Evolutionary conservation across 352 stramenopile genomes (phyloP).

Genomic region (Phytophthora idaei): DNA sequence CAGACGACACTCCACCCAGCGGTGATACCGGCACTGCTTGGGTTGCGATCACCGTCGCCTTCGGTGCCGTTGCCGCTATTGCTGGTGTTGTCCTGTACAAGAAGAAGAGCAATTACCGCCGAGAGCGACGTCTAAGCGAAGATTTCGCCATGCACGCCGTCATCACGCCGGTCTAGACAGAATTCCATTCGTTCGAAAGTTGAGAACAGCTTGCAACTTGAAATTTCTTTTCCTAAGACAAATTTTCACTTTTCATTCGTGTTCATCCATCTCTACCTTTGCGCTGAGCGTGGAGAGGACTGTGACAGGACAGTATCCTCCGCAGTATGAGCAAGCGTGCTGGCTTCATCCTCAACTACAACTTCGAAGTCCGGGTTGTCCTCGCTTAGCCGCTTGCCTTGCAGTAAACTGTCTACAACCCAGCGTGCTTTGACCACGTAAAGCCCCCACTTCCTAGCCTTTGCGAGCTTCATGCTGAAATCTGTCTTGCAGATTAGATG

Average conservation of each 20-base stretch:
- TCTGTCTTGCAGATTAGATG: slow-evolving; percentile 64
- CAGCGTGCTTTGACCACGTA: slow-evolving; percentile 65
- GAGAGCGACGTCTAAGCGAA: slow-evolving; percentile 20
- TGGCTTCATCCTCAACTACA: slow-evolving; percentile 14
- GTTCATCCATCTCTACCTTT: background rate
- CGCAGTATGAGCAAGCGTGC: slow-evolving; percentile 1
- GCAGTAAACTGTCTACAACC: slow-evolving; percentile 67
- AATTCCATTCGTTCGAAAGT: slow-evolving; percentile 12
- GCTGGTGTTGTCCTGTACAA: slow-evolving; percentile 10
- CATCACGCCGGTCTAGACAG: slow-evolving; percentile 14
- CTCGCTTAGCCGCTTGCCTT: slow-evolving; percentile 48
- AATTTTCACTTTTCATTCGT: too few relatives aligned
- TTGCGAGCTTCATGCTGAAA: slow-evolving; percentile 68
- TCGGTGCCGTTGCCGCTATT: slow-evolving; percentile 6
- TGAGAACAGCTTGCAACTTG: slow-evolving; percentile 4
- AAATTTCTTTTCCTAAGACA: background rate
- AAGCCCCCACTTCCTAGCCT: slow-evolving; percentile 58
- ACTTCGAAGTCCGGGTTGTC: slow-evolving; percentile 34
- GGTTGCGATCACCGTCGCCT: slow-evolving; percentile 2
- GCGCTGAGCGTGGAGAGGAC: slow-evolving; percentile 3
- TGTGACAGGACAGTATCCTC: slow-evolving; percentile 8
- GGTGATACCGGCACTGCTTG: background rate
- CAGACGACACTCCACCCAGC: background rate
- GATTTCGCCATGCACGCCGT: slow-evolving; percentile 26
- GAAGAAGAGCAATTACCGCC: background rate